Evolutionary conservation across 2,329 filamentous ascomycete species (phyloP).

Genomic region (Colletotrichum tamarilloi): DNA sequence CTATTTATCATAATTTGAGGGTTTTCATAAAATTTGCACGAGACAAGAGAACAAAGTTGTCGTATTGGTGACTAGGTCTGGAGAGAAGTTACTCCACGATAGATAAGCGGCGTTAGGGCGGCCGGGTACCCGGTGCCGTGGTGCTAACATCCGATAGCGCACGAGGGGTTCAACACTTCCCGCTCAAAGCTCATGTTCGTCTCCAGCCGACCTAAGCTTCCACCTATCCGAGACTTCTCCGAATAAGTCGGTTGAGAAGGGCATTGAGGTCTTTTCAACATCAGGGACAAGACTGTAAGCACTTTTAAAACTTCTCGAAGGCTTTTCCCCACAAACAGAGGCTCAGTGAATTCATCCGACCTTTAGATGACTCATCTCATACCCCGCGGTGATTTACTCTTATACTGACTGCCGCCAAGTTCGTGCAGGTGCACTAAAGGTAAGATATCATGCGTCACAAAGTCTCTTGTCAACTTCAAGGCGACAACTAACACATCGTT

Average conservation of each 20-base stretch:
- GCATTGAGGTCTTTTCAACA: not conserved
- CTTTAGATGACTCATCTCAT: slow-evolving; percentile 24
- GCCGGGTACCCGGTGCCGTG: fast-evolving
- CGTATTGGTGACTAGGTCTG: not conserved
- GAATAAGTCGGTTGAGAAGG: not conserved
- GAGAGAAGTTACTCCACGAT: not conserved
- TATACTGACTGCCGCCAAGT: not conserved
- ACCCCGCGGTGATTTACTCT: slow-evolving; percentile 16
- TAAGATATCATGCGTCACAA: not conserved
- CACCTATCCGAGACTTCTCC: slow-evolving; percentile 11
- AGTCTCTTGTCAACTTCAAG: not conserved
- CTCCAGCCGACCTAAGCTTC: slow-evolving; percentile 10
- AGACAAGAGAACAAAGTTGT: too few species aligned
- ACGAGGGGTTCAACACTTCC: slow-evolving; percentile 13
- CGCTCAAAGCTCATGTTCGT: slow-evolving; percentile 2
- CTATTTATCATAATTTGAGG: not conserved
- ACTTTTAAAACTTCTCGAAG: not conserved
- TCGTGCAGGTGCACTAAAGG: not conserved
- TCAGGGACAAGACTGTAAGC: not conserved
- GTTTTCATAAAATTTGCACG: too few species aligned
- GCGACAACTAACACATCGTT: not conserved
- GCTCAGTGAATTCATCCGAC: not conserved
- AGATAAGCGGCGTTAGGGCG: slow-evolving; percentile 8
- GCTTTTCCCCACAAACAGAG: not conserved
- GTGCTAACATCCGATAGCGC: slow-evolving; percentile 11